Percentiles rank a stretch among this genome's conserved stretches.
Conservation (phyloP, 306 rosid genomes). For the Macrotyloma uniflorum region DNA sequence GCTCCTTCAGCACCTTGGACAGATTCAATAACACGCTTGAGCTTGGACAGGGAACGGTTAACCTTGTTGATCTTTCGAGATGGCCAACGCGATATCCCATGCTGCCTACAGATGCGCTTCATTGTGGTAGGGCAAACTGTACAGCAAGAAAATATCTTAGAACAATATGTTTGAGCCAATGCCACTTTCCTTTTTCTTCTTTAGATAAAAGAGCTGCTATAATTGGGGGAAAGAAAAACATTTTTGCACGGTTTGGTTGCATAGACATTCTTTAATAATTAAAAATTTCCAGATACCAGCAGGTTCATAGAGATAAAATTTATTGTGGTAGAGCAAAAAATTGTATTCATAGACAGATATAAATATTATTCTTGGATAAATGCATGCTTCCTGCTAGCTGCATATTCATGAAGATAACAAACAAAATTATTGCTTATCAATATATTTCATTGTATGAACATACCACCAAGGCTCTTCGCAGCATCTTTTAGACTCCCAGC, state of each 20-base stretch:
- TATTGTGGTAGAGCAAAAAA: background rate
- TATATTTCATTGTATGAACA: conserved; percentile 25
- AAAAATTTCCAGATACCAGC: conserved; percentile 8
- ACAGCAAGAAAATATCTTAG: conserved; percentile 35
- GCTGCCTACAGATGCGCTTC: conserved; percentile 99
- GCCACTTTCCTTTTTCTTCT: background rate
- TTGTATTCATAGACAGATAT: background rate
- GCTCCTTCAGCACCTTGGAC: conserved; percentile 93
- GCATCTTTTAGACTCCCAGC: conserved; percentile 99
- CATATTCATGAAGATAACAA: conserved; percentile 9
- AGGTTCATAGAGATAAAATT: conserved; percentile 26
- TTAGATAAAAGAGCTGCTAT: background rate
- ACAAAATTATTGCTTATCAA: background rate
- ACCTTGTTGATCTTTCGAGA: conserved; percentile 98
- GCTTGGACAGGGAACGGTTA: conserved; percentile 85
- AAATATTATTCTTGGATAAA: conserved; percentile 5
- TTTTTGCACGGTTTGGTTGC: background rate
- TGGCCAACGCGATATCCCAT: conserved; percentile 99
- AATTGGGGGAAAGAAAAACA: background rate
- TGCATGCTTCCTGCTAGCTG: conserved; percentile 14
- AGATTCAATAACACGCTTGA: conserved; percentile 86
- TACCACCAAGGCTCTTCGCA: conserved; percentile 98
- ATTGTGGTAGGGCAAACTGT: conserved; percentile 98
- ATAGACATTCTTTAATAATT: background rate
- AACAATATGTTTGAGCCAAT: conserved; percentile 30